phyloP scores from a whole-genome alignment of 2,329 filamentous ascomycete species.

The Thyridium curvatum region DNA sequence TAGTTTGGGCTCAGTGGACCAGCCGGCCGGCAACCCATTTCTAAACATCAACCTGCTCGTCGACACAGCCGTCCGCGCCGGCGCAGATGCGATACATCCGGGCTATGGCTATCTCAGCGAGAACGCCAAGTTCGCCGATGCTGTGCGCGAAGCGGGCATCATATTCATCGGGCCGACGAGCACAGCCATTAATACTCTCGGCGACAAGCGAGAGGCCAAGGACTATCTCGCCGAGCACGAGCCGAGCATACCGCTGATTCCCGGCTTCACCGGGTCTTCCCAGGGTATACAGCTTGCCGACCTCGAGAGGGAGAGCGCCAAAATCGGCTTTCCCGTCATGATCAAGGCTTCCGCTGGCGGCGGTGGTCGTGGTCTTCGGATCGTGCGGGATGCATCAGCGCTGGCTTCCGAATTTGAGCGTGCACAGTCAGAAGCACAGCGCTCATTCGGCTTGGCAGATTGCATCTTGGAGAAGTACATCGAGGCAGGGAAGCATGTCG shows the following conservation, averaged over 20 bases:
- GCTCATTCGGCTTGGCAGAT: conserved; percentile 27
- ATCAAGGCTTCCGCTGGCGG: conserved; percentile 35
- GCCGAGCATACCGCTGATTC: conserved; percentile 22
- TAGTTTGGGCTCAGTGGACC: conserved; percentile 46
- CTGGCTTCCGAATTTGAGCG: conserved; percentile 14
- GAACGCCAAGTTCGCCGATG: conserved; percentile 61
- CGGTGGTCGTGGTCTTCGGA: conserved; percentile 33
- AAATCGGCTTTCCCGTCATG: conserved; percentile 30
- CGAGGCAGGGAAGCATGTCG: conserved; percentile 31
- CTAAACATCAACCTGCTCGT: conserved; percentile 64
- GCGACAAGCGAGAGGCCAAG: conserved; percentile 46
- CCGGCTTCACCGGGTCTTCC: conserved; percentile 66
- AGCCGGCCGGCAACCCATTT: conserved; percentile 47
- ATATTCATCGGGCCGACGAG: conserved; percentile 63
- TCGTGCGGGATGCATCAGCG: conserved; percentile 5
- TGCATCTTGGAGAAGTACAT: conserved; percentile 31
- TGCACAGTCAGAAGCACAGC: conserved; percentile 25
- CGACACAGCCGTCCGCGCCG: conserved; percentile 55
- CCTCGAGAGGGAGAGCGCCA: conserved; percentile 5
- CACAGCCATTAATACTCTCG: conserved; percentile 14
- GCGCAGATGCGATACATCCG: conserved; percentile 63
- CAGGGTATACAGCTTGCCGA: conserved; percentile 51
- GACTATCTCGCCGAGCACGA: conserved; percentile 58
- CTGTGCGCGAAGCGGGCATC: conserved; percentile 61
- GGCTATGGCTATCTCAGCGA: conserved; percentile 68